These are phyloP conservation scores for Daedaleopsis nitida DNA, from an alignment of 768 basidiomycete species.

Conservation along the genomic window DNA sequence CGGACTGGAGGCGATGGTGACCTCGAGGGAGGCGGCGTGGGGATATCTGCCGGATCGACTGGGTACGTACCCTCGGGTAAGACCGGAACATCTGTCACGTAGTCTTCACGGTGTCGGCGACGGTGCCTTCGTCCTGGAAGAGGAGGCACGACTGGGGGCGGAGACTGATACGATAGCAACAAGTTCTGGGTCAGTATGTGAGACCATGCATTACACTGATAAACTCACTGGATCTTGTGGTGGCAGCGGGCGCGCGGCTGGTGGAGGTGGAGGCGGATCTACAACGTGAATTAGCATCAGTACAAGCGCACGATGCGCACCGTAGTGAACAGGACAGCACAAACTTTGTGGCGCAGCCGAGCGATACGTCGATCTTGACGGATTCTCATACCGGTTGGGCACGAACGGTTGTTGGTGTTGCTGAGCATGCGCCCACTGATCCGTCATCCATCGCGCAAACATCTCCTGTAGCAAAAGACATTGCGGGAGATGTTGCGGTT, in stretches of 20 bases:
- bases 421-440: no score
- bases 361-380: no score
- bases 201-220: background rate
- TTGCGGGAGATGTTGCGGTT: no score
- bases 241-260: background rate
- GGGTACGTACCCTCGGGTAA: background rate
- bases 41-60: background rate
- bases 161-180: background rate
- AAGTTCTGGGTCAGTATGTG: no score
- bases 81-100: background rate
- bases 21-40: background rate
- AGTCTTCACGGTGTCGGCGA: background rate
- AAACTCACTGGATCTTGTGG: background rate
- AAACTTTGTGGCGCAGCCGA: background rate
- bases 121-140: background rate
- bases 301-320: background rate
- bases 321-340: background rate
- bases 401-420: no score
- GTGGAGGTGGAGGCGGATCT: background rate
- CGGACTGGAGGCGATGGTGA: background rate
- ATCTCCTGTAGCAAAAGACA: no score
- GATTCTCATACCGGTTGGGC: no score
- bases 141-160: background rate
- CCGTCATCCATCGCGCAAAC: no score
- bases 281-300: background rate